Conservation (phyloP, 73 alveolate genomes). For the Paramecium caudatum region DNA sequence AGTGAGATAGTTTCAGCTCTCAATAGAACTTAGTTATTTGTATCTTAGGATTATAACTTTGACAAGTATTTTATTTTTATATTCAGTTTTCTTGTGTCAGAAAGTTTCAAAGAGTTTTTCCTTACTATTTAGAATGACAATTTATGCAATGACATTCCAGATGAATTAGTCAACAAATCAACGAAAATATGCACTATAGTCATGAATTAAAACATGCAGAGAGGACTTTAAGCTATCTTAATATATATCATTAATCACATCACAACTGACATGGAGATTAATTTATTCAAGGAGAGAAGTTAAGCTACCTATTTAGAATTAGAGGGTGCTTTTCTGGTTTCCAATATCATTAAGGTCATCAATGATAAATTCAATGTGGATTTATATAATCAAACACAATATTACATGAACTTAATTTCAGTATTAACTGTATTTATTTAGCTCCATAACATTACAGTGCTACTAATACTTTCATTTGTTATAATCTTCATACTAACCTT, state of each 20-base stretch:
- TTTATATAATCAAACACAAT: neutral
- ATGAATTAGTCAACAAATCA: neutral
- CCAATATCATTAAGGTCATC: slow-evolving; percentile 7
- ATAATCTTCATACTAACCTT: neutral
- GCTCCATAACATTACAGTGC: slow-evolving; percentile 3
- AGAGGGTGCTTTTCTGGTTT: slow-evolving; percentile 56
- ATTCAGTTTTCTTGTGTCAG: slow-evolving; percentile 22
- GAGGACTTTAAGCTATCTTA: slow-evolving; percentile 12
- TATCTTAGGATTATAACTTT: slow-evolving; percentile 2
- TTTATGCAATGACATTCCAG: slow-evolving; percentile 1
- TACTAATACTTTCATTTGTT: neutral
- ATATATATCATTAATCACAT: slow-evolving; percentile 35
- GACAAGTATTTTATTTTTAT: neutral
- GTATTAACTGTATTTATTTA: neutral
- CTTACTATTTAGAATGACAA: neutral
- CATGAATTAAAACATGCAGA: slow-evolving; percentile 26
- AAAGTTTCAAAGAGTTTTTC: neutral
- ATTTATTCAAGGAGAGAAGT: slow-evolving; percentile 8
- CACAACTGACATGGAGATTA: slow-evolving; percentile 45
- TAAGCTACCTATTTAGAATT: slow-evolving; percentile 19
- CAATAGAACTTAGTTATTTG: neutral
- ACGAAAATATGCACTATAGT: neutral
- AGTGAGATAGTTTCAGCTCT: neutral
- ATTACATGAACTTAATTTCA: neutral
- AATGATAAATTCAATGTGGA: slow-evolving; percentile 23